Percentiles rank a stretch among this genome's conserved stretches.
phyloP scores from a whole-genome alignment of 768 basidiomycete genomes.

The Plicaturopsis crispa region DNA sequence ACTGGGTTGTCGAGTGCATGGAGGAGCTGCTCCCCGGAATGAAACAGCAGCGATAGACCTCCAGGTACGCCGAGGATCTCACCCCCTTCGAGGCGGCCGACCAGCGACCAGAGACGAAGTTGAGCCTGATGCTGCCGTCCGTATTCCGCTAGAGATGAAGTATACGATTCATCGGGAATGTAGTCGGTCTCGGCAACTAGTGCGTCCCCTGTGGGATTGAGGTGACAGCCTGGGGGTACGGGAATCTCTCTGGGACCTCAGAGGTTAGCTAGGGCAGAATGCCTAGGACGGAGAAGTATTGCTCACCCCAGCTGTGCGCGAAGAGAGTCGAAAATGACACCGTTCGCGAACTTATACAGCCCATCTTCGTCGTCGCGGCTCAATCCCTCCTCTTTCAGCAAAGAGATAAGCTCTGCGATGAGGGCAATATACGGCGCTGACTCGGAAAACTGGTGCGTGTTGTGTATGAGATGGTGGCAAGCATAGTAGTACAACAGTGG shows the following conservation, averaged over 20 bases:
- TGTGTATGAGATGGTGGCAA: conserved; percentile 5
- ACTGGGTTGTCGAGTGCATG: conserved; percentile 6
- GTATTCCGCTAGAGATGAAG: conserved; percentile 5
- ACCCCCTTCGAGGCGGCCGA: conserved; percentile 8
- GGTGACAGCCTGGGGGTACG: conserved; percentile 8
- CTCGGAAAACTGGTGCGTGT: conserved; percentile 6
- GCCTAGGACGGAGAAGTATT: background rate
- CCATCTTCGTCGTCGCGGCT: conserved; percentile 5
- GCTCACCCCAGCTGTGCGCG: conserved; percentile 1
- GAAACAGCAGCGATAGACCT: conserved; percentile 6
- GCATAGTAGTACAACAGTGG: conserved; percentile 6
- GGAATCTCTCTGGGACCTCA: conserved; percentile 6
- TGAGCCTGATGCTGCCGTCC: conserved; percentile 5
- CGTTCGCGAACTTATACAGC: conserved; percentile 1
- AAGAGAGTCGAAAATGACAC: conserved; percentile 7
- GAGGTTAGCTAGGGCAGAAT: conserved; percentile 1
- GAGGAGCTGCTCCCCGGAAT: conserved; percentile 5
- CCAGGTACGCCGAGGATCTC: conserved; percentile 5
- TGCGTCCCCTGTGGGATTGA: conserved; percentile 1
- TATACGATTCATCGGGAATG: background rate
- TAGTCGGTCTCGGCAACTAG: conserved; percentile 3
- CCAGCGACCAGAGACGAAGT: conserved; percentile 9
- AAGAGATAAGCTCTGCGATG: conserved; percentile 7
- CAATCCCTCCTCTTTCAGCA: conserved; percentile 9
- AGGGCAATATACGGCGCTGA: conserved; percentile 4